phyloP scores from a whole-genome alignment of 441 rosid species.

The Pelargonium myrrhifolium region DNA sequence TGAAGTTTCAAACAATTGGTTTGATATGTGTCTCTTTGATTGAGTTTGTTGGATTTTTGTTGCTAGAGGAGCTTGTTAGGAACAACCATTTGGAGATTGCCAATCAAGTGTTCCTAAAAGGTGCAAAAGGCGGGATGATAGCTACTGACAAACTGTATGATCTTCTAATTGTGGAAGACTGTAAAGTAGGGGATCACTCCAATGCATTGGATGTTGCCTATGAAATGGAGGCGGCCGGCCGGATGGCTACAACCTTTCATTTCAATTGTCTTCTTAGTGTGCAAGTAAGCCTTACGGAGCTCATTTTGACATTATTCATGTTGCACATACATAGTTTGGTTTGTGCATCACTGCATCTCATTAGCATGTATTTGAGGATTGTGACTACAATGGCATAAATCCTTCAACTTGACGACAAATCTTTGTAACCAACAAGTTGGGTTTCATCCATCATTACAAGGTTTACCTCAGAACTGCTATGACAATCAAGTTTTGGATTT shows the following conservation, averaged over 20 bases:
- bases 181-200: constrained; percentile 91
- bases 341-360: not conserved
- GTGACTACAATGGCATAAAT: not conserved
- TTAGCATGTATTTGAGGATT: not conserved
- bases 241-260: constrained; percentile 90
- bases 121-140: constrained; percentile 69
- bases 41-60: constrained; percentile 15
- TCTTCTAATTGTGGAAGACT: constrained; percentile 75
- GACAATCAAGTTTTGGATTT: not conserved
- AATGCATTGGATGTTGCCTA: constrained; percentile 90
- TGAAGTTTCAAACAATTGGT: not conserved
- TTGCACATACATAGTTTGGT: not conserved
- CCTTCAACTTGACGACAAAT: not conserved
- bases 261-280: constrained; percentile 91
- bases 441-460: not conserved
- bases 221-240: constrained; percentile 94
- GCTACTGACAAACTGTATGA: constrained; percentile 83
- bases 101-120: constrained; percentile 79
- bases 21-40: not conserved
- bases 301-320: not conserved
- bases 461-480: not conserved
- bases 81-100: constrained; percentile 74
- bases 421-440: not conserved
- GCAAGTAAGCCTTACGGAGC: constrained; percentile 45
- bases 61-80: constrained; percentile 71